Conservation (phyloP, 345 rosid species). For the Mangifera indica region DNA sequence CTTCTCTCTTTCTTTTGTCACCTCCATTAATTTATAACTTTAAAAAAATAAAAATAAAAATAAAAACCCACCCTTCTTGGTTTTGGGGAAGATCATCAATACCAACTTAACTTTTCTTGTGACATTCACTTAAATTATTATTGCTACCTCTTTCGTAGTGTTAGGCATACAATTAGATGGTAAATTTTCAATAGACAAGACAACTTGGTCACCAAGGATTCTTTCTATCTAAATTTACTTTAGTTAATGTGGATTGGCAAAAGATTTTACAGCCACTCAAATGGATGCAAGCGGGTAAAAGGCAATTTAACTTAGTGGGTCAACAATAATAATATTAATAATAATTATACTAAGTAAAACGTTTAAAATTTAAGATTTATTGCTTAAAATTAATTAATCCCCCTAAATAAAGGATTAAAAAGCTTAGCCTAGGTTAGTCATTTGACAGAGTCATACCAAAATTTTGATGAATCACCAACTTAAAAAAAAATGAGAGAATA, state of each 20-base stretch:
- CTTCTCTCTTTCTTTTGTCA: conserved; percentile 33
- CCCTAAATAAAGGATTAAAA: conserved; percentile 22
- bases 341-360: background rate
- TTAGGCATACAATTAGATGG: background rate
- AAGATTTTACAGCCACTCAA: conserved; percentile 9
- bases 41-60: background rate
- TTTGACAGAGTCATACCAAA: conserved; percentile 33
- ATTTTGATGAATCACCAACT: conserved; percentile 18
- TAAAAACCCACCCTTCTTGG: conserved; percentile 24
- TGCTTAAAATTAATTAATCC: background rate
- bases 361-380: conserved; percentile 7
- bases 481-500: background rate
- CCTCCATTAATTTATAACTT: conserved; percentile 20
- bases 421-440: conserved; percentile 2
- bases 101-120: conserved; percentile 25
- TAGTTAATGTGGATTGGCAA: background rate
- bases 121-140: conserved; percentile 5
- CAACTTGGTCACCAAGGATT: background rate
- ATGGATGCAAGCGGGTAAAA: background rate
- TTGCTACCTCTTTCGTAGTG: background rate
- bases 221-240: too few relatives aligned
- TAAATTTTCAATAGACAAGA: background rate
- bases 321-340: background rate
- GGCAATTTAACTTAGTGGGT: background rate
- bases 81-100: conserved; percentile 34